These are phyloP conservation scores for Fusarium torreyae DNA, from an alignment of 2,329 filamentous ascomycete genomes.

Conservation along the genomic window DNA sequence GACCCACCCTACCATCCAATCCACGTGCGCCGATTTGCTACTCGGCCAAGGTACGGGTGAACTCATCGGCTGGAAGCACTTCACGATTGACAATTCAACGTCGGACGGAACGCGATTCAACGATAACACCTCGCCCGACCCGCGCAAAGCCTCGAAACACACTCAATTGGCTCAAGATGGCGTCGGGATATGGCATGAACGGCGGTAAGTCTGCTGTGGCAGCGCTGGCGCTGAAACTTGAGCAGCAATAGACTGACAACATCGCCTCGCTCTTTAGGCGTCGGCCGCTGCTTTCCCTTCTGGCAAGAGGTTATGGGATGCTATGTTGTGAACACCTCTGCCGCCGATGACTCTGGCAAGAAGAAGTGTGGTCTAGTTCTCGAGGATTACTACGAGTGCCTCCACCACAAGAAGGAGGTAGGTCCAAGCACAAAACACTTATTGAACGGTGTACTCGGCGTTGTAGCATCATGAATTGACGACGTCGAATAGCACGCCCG, in stretches of 20 bases:
- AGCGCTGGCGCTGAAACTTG: background rate
- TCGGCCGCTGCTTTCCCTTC: slow-evolving; percentile 94
- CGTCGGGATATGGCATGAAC: slow-evolving; percentile 86
- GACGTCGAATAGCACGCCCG: slow-evolving; percentile 76
- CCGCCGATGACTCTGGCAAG: slow-evolving; percentile 84
- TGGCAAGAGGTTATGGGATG: slow-evolving; percentile 99
- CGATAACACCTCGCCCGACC: slow-evolving; percentile 42
- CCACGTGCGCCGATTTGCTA: slow-evolving; percentile 45
- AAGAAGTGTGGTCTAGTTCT: slow-evolving; percentile 87
- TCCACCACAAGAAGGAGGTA: slow-evolving; percentile 99
- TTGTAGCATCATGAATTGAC: slow-evolving; percentile 30
- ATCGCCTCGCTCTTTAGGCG: slow-evolving; percentile 60
- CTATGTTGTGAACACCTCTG: slow-evolving; percentile 93
- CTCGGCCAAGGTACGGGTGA: slow-evolving; percentile 49
- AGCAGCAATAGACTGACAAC: slow-evolving; percentile 43
- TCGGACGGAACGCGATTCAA: slow-evolving; percentile 46
- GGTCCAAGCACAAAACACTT: slow-evolving; percentile 49
- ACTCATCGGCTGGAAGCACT: slow-evolving; percentile 43
- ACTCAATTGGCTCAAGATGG: slow-evolving; percentile 69
- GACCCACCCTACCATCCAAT: slow-evolving; percentile 41
- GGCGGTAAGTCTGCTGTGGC: slow-evolving; percentile 72
- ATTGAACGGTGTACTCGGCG: slow-evolving; percentile 4
- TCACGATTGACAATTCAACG: slow-evolving; percentile 45
- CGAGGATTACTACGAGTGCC: slow-evolving; percentile 98
- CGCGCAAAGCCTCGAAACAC: slow-evolving; percentile 46